Conservation (phyloP, 2,329 filamentous ascomycete genomes). For the Samsoniella hepiali region DNA sequence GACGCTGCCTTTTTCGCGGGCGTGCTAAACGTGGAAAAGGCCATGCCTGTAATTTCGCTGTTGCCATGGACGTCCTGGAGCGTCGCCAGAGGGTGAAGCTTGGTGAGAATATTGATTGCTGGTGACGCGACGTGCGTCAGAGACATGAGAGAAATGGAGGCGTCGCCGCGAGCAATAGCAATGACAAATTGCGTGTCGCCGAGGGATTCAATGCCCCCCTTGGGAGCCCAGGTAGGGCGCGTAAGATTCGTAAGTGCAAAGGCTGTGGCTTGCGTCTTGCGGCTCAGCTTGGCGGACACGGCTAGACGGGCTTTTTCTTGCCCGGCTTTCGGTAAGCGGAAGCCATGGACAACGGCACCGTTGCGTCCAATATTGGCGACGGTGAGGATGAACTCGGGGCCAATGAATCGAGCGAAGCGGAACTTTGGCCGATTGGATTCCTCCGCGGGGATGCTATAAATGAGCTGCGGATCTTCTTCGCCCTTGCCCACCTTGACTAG, state of each 20-base stretch:
- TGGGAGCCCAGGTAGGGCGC: slow-evolving; percentile 45
- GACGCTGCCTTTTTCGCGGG: slow-evolving; percentile 21
- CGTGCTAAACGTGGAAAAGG: slow-evolving; percentile 54
- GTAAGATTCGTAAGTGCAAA: slow-evolving; percentile 73
- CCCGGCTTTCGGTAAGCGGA: slow-evolving; percentile 46
- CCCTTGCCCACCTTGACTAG: slow-evolving; percentile 56
- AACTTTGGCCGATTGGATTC: slow-evolving; percentile 49
- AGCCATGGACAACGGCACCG: slow-evolving; percentile 55
- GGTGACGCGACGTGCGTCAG: slow-evolving; percentile 61
- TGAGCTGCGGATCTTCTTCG: slow-evolving; percentile 46
- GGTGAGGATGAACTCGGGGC: slow-evolving; percentile 55
- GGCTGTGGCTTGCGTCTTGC: slow-evolving; percentile 68
- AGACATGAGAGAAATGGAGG: slow-evolving; percentile 73
- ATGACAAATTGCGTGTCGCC: slow-evolving; percentile 74
- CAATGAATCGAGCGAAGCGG: slow-evolving; percentile 57
- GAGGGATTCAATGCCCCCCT: slow-evolving; percentile 35
- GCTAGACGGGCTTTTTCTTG: slow-evolving; percentile 46
- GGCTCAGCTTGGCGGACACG: slow-evolving; percentile 57
- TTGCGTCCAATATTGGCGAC: slow-evolving; percentile 56
- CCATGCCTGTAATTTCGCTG: slow-evolving; percentile 56
- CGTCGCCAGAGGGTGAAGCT: slow-evolving; percentile 51
- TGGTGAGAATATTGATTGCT: slow-evolving; percentile 47
- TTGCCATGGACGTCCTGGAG: slow-evolving; percentile 52
- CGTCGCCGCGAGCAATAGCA: slow-evolving; percentile 76
- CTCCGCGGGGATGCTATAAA: slow-evolving; percentile 55